Base-by-base conservation (phyloP, 1,284 basidiomycete species). In the Phlebopus sp. region DNA sequence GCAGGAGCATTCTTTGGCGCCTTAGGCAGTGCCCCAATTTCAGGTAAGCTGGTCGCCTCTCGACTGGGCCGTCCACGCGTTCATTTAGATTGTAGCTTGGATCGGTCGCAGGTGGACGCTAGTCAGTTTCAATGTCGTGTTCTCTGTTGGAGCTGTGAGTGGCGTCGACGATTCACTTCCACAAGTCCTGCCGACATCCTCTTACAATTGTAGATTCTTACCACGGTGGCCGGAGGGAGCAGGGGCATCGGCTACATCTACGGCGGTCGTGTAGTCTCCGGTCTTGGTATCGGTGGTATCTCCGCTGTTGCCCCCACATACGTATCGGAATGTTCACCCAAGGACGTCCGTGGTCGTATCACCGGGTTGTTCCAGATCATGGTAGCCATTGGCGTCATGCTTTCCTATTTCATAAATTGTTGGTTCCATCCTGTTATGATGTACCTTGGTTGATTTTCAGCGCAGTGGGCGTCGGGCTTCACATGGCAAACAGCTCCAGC, bases 1-100 rank as follows among this genome's bases (percentile, higher is more conserved):
- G 88, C 82, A 2, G 87, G 87, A 34, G 84, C 84, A 2, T 90
- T 90, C 74, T 90, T 91, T 59, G 88, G 90, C 40, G 84, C 88
- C 11, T 61, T 91, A 5, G 71, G 74, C 17, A 82, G 77, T 54
- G 79, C 81, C 0, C 84, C 83, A 0, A 57, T 86, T 18, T 86
- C 86, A 18, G 69, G 84, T 84, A 48, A 38, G 69, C 64, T 5
- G 4, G 21, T 23, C 6, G 30, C 47, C 17, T 25, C 23, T 29
- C 39, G 15, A 3, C 9, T 34, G 6, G 13, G 21, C 34, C 17
- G 19, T 29, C 32, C 21, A 46, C 15, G 54, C 9, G 6, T 35
- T 5, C 25, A 2, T 11, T 18, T n/a, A 18, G 23, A 41, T 18
- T 4, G 2, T 42, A 84, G 81, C 76, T 14, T 67, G 63, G 32